Base-by-base conservation (phyloP, 345 rosid genomes). In the Anacardium occidentale region DNA sequence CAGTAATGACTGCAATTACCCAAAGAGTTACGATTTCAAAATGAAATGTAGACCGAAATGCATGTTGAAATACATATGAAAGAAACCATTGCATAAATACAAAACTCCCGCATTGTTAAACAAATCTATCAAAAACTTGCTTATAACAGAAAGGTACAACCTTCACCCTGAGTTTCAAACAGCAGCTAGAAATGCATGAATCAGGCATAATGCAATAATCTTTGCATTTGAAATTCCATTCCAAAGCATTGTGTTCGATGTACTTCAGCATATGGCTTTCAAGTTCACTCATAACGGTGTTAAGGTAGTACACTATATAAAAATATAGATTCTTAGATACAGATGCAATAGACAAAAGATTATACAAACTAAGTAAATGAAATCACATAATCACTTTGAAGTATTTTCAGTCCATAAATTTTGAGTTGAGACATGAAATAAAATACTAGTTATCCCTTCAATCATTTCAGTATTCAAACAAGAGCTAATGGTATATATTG, bases 1-100 rank as follows among this genome's bases (percentile, higher is more conserved):
- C 97, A 60, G 93, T 85, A 64, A 94, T 75, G 73, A 86, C 97
- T 91, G 90, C 26, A 71, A 70, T 13, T 25, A 40, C 47, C 12
- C 22, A 69, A 4, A 73, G 12, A 20, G 70, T 57, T 37, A 61
- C 37, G 7, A 24, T 26, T 22, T 55, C 0, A 34, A 42, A 48
- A 13, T 24, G 68, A 45, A 56, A 26, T 45, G 29, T n/a, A 55
- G 26, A 14, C 17, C 2, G 12, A 64, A 24, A 25, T 64, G 45
- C 44, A 55, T 11, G 58, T 61, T 68, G 61, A 21, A 68, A 17
- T 24, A 42, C 45, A 55, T 64, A 76, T 21, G 52, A 37, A 52
- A 52, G 40, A 24, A 47, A 7, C 7, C 42, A 37, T 37, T 63
- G 21, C 17, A 51, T 3, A 7, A 42, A 22, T 22, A 40, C 14